phyloP scores from a whole-genome alignment of 495 filamentous ascomycete genomes.

The Aspergillus mulundensis region DNA sequence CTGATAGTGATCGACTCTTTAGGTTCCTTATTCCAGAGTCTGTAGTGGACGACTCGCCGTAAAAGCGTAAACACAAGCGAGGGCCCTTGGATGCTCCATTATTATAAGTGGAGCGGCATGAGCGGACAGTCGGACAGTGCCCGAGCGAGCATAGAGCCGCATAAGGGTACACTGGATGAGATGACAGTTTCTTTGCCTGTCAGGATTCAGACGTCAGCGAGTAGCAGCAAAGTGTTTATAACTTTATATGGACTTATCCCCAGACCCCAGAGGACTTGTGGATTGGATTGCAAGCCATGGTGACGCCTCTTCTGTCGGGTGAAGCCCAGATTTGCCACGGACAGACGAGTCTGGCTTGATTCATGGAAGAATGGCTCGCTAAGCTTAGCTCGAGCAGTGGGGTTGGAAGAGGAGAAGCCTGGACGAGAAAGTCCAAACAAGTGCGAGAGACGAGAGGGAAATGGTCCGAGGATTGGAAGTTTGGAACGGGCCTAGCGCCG shows the following conservation, averaged over 20 bases:
- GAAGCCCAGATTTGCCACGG: background rate
- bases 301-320: background rate
- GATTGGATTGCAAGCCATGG: background rate
- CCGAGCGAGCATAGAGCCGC: conserved; percentile 2
- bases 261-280: background rate
- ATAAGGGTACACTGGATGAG: background rate
- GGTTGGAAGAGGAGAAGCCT: background rate
- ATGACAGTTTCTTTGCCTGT: background rate
- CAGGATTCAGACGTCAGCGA: background rate
- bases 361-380: conserved; percentile 1
- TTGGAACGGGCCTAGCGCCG: background rate
- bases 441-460: background rate
- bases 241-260: background rate
- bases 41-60: background rate
- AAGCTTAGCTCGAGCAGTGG: conserved; percentile 1
- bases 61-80: background rate
- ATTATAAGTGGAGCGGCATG: background rate
- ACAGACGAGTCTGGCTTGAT: background rate
- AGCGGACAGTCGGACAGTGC: background rate
- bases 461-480: background rate
- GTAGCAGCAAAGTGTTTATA: background rate
- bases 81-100: background rate
- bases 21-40: background rate
- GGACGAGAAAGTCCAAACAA: background rate
- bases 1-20: background rate